These are phyloP conservation scores for Phytophthora tubulina DNA, from an alignment of 352 stramenopile species.

Conservation along the genomic window DNA sequence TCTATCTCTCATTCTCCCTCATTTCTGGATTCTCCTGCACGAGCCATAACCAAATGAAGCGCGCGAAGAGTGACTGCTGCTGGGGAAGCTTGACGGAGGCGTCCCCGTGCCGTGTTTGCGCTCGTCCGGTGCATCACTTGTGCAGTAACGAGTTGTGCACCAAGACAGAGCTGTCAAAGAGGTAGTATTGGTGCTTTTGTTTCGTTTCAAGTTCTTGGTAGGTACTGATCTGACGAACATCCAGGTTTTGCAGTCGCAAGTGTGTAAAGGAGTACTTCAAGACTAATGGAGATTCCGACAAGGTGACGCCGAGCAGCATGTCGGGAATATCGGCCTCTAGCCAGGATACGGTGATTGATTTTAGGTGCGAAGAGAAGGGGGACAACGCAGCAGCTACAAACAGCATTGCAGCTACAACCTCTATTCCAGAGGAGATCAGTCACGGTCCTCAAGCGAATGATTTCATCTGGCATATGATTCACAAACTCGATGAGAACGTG, in stretches of 20 bases:
- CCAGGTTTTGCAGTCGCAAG: background rate
- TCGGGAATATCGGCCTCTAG: constrained; percentile 9
- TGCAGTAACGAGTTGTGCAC: background rate
- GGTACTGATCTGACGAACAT: background rate
- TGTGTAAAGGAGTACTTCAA: constrained; percentile 7
- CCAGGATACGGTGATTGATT: background rate
- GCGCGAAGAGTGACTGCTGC: background rate
- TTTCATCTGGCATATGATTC: background rate
- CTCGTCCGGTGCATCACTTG: background rate
- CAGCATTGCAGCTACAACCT: background rate
- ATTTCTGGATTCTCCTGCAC: no score
- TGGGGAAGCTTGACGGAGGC: constrained; percentile 1
- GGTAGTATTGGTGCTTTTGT: background rate
- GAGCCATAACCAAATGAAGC: background rate
- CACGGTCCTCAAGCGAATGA: background rate
- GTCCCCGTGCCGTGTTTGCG: constrained; percentile 5
- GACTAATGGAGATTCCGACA: background rate
- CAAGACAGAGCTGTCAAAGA: background rate
- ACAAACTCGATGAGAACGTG: background rate
- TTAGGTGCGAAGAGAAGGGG: background rate
- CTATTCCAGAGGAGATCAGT: background rate
- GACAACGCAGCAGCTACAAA: background rate
- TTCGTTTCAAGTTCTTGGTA: no score
- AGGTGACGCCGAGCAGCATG: background rate
- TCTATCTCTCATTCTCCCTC: no score